Conservation (phyloP, 495 filamentous ascomycete species). For the Aspergillus incahuasiensis region DNA sequence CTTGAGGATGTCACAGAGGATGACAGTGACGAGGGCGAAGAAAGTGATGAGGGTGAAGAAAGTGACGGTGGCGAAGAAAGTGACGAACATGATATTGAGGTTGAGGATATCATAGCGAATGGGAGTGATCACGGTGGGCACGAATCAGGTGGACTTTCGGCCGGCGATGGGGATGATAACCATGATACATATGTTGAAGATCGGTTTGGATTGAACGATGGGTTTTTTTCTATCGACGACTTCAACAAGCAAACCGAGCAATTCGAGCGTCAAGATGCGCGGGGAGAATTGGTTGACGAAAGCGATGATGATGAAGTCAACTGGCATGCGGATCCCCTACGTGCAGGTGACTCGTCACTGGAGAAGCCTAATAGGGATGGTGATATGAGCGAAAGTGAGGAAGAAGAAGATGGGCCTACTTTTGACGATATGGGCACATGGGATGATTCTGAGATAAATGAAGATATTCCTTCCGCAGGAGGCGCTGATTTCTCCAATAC, state of each 20-base stretch:
- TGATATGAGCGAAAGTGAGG: constrained; percentile 52
- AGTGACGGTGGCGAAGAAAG: constrained; percentile 28
- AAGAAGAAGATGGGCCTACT: constrained; percentile 69
- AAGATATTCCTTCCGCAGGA: constrained; percentile 37
- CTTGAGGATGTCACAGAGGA: constrained; percentile 40
- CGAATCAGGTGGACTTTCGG: constrained; percentile 16
- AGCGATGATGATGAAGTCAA: constrained; percentile 81
- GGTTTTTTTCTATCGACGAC: constrained; percentile 96
- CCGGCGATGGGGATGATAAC: constrained; percentile 31
- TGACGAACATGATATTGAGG: constrained; percentile 17
- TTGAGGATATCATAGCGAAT: not conserved
- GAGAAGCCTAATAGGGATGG: constrained; percentile 21
- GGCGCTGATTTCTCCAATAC: constrained; percentile 61
- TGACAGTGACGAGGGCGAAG: constrained; percentile 30
- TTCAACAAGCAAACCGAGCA: constrained; percentile 92
- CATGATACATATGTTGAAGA: constrained; percentile 51
- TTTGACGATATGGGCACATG: constrained; percentile 66
- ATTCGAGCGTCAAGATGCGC: constrained; percentile 75
- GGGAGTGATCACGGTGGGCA: constrained; percentile 16
- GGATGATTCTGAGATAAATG: constrained; percentile 52
- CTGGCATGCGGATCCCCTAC: constrained; percentile 70
- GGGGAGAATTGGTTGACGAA: constrained; percentile 59
- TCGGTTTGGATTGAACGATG: constrained; percentile 75
- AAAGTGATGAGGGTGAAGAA: constrained; percentile 20
- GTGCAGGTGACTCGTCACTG: constrained; percentile 19